Evolutionary conservation across 306 rosid species (phyloP), one percentile per base, ranked within the genome.

Genomic region (Biancaea sappan): DNA sequence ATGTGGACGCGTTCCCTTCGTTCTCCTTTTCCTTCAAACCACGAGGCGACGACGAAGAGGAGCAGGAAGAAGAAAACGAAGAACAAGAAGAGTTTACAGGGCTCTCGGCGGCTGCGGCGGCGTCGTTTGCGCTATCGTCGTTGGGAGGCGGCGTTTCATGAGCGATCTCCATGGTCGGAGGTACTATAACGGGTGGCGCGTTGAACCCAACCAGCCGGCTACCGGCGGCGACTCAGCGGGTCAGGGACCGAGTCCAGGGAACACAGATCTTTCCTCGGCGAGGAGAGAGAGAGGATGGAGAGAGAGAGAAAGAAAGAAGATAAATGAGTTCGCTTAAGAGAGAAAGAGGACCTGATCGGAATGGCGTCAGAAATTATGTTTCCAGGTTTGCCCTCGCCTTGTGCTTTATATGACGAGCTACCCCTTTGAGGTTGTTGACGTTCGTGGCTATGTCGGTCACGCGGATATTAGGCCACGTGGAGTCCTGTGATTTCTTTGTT

Each of bases 141-240:
- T 71, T 67, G 38, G 77, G 43, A 74, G 82, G 82, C 32, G 85
- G 84, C 69, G 79, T 79, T 83, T 81, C 93, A 82, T 87, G 87
- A 29, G 90, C 85, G 88, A 94, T 91, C 94, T 90, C 96, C 99
- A 91, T 94, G 64, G 28, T 13, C 5, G 44, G 15, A 51, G 67
- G 50, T 41, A 52, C 15, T 8, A 28, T 14, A 13, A 21, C 13
- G 8, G 63, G 19, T 40, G 12, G 34, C 70, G 69, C 52, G 31
- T 40, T 24, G 26, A 19, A 77, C 76, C 79, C 72, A 77, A 53
- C 70, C 85, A 62, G 61, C 82, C 80, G 62, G 71, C 22, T 71
- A 76, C 77, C 83, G 77, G 85, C 73, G 79, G 77, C 24, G 69
- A 71, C 75, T 59, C 57, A 64, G 83, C 51, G 81, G 66, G 78